Percentiles rank a stretch among this genome's conserved stretches.
These are phyloP conservation scores for Akanthomyces dipterigenus DNA, from an alignment of 2,329 filamentous ascomycete genomes.

Conservation along the genomic window DNA sequence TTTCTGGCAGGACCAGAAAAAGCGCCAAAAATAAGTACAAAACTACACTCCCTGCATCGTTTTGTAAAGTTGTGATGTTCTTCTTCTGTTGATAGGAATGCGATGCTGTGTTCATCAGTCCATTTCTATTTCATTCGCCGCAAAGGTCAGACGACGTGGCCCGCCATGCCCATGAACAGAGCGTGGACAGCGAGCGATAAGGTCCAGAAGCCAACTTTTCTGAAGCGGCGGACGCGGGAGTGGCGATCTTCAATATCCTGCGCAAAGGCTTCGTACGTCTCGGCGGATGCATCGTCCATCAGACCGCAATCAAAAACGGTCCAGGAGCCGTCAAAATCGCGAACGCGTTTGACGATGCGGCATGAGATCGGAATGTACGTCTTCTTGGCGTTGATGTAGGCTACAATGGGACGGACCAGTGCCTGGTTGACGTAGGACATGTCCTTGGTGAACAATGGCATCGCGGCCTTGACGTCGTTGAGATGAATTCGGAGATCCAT, in stretches of 20 bases:
- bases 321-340: conserved; percentile 94
- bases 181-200: conserved; percentile 88
- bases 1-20: background rate
- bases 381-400: conserved; percentile 92
- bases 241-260: conserved; percentile 85
- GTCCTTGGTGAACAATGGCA: conserved; percentile 86
- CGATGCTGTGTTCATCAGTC: background rate
- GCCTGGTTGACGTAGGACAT: conserved; percentile 96
- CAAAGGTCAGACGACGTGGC: conserved; percentile 53
- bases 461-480: conserved; percentile 87
- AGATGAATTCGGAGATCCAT: conserved; percentile 94
- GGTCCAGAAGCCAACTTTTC: conserved; percentile 96
- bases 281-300: conserved; percentile 87
- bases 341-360: conserved; percentile 80
- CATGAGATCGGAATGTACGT: conserved; percentile 96
- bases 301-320: conserved; percentile 88
- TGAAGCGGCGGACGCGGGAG: conserved; percentile 76
- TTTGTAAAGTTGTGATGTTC: background rate
- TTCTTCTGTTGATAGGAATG: background rate
- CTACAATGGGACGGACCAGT: conserved; percentile 89
- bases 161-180: conserved; percentile 89
- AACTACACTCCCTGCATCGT: background rate
- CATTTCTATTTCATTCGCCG: background rate
- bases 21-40: background rate
- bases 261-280: conserved; percentile 92